Base-by-base conservation (phyloP, 257 asterid genomes). In the Solanum etuberosum region DNA sequence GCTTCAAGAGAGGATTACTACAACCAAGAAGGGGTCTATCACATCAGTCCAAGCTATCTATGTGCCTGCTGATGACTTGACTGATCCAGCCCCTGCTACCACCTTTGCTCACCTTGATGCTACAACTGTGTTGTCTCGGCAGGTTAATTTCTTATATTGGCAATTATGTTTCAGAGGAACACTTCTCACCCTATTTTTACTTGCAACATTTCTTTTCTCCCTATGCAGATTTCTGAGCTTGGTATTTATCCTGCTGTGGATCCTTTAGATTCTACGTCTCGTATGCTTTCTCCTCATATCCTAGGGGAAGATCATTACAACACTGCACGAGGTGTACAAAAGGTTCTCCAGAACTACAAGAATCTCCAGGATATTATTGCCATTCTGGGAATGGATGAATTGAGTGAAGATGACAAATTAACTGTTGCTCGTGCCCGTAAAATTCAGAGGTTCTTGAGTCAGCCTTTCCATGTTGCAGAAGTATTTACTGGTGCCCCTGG, bases 291-390 rank as follows among this genome's bases (percentile, higher is more conserved):
- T n/a, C 90, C 88, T 25, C 88, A 86, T n/a, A 88, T 80, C 74
- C 90, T 97, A 94, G 99, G 98, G 57, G 87, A 88, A 48, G 88
- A 88, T 31, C 90, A 88, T 82, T 88, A 88, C 23, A 88, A 88
- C 43, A 88, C 90, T 34, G 88, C 90, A 23, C 74, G 90, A 76
- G 90, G 90, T 34, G 90, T 86, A 16, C 90, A 97, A 87, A 95
- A 95, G 91, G 98, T 94, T 73, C 96, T 97, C 88, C 99, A 97
- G 87, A 94, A 97, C 89, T 97, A 95, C 92, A 97, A 95, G 94
- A 97, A 97, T 94, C 98, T 96, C 91, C 98, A 96, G 84, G 99
- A 96, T 95, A 96, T 96, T 91, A 95, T 96, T 89, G 99, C 98
- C 91, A 97, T 97, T 89, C 93, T 97, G 35, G 99, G 99, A 86